A percentile compares a stretch with the other conserved stretches of the same genome.
Evolutionary conservation across 2,329 filamentous ascomycete species (phyloP).

Genomic region (Colletotrichum somersetense): DNA sequence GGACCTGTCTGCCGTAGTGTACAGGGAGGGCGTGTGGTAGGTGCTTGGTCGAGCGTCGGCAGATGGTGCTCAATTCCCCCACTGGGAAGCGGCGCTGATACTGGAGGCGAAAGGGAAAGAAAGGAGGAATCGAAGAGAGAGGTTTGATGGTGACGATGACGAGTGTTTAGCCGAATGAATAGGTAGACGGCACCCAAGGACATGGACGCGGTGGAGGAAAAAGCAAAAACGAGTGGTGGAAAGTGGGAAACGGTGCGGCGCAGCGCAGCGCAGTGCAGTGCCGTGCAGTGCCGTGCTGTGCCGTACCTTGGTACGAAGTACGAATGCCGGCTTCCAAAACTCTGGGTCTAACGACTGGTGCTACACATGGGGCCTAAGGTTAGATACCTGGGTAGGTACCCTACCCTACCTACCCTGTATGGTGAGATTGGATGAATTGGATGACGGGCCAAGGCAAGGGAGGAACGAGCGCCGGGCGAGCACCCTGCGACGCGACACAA

Average conservation of each 20-base stretch:
- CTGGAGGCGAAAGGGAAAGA: neutral
- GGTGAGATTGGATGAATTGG: constrained; percentile 41
- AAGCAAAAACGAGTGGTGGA: neutral
- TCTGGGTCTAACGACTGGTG: constrained; percentile 35
- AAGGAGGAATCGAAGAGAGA: neutral
- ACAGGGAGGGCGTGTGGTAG: no score
- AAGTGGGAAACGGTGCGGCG: constrained; percentile 34
- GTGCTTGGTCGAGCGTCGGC: neutral
- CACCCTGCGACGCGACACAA: neutral
- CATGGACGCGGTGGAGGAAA: constrained; percentile 4
- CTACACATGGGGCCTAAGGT: constrained; percentile 13
- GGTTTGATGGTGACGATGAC: no score
- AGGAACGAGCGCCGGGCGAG: constrained; percentile 30
- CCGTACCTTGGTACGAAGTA: no score
- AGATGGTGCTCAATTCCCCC: neutral
- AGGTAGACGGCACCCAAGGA: constrained; percentile 4
- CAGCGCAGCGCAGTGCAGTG: neutral
- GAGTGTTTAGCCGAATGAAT: no score
- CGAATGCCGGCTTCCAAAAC: constrained; percentile 9
- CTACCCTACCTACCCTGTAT: neutral
- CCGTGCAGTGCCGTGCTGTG: no score
- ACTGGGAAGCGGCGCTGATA: neutral
- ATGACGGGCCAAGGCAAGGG: constrained; percentile 33
- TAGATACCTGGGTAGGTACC: no score
- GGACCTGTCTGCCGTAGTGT: constrained; percentile 3